Conservation (phyloP, 306 rosid genomes). For the Vachellia pachyceras region DNA sequence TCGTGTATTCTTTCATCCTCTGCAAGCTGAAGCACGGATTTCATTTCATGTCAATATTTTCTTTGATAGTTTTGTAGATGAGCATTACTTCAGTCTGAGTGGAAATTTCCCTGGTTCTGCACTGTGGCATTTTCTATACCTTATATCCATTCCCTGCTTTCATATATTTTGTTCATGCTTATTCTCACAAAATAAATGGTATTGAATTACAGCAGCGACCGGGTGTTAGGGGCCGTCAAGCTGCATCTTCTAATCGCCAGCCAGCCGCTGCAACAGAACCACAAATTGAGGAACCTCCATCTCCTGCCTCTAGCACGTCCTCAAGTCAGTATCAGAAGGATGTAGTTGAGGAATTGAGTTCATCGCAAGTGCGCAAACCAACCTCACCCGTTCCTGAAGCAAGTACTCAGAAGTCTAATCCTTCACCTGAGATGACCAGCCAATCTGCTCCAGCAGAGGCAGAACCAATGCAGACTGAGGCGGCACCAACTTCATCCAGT, state of each 20-base stretch:
- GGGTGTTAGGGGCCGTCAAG: constrained; percentile 55
- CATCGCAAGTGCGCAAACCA: constrained; percentile 51
- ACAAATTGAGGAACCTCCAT: constrained; percentile 61
- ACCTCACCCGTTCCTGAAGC: constrained; percentile 40
- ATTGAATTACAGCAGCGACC: constrained; percentile 58
- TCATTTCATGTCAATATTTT: not conserved
- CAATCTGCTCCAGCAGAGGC: constrained; percentile 53
- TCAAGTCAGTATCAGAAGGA: constrained; percentile 65
- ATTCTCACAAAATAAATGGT: not conserved
- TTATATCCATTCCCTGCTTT: not conserved
- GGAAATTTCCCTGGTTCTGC: constrained; percentile 15
- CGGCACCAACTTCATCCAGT: constrained; percentile 41
- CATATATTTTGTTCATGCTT: constrained; percentile 8
- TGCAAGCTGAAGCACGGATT: not conserved
- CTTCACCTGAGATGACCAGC: constrained; percentile 45
- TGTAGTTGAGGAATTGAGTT: constrained; percentile 62
- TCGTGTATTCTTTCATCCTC: not conserved
- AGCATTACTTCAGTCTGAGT: constrained; percentile 21
- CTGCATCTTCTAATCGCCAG: constrained; percentile 47
- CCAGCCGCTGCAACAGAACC: constrained; percentile 46
- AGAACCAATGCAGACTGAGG: constrained; percentile 54
- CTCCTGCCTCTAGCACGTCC: constrained; percentile 68
- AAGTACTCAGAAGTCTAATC: constrained; percentile 46
- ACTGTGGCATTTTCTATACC: constrained; percentile 23
- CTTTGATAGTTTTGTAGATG: not conserved